Percentiles rank a stretch among this genome's conserved stretches.
Conservation (phyloP, 306 rosid genomes). For the Cucurbita ficifolia region DNA sequence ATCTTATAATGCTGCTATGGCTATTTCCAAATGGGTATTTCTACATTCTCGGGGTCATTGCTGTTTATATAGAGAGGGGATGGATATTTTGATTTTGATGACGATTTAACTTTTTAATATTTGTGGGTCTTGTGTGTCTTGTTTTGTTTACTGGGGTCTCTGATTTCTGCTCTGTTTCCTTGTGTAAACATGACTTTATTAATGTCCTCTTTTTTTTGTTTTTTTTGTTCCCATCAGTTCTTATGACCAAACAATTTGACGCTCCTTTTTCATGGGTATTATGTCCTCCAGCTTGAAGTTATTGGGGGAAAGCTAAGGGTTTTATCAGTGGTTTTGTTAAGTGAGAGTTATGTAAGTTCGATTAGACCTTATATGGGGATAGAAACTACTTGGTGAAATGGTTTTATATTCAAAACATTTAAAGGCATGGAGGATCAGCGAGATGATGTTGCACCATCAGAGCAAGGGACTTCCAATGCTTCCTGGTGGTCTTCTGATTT, state of each 20-base stretch:
- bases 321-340: conserved; percentile 18
- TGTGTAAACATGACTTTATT: not conserved
- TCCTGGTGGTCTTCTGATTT: conserved; percentile 96
- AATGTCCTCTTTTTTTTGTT: not conserved
- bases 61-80: not conserved
- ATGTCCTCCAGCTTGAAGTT: conserved; percentile 64
- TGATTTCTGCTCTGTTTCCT: not conserved
- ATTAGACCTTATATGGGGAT: conserved; percentile 53
- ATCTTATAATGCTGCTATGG: not conserved
- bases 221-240: not conserved
- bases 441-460: conserved; percentile 71
- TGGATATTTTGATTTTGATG: not conserved
- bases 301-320: conserved; percentile 15
- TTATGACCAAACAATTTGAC: not conserved
- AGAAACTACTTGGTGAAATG: conserved; percentile 57
- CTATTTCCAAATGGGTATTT: not conserved
- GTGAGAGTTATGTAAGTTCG: conserved; percentile 26
- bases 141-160: not conserved
- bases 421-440: conserved; percentile 88
- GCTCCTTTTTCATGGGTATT: conserved; percentile 30
- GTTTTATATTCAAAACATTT: conserved; percentile 47
- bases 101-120: not conserved
- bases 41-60: not conserved
- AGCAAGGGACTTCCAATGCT: conserved; percentile 73
- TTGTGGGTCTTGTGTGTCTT: not conserved